phyloP scores from a whole-genome alignment of 2,329 filamentous ascomycete genomes.

The Macrophomina tecta region DNA sequence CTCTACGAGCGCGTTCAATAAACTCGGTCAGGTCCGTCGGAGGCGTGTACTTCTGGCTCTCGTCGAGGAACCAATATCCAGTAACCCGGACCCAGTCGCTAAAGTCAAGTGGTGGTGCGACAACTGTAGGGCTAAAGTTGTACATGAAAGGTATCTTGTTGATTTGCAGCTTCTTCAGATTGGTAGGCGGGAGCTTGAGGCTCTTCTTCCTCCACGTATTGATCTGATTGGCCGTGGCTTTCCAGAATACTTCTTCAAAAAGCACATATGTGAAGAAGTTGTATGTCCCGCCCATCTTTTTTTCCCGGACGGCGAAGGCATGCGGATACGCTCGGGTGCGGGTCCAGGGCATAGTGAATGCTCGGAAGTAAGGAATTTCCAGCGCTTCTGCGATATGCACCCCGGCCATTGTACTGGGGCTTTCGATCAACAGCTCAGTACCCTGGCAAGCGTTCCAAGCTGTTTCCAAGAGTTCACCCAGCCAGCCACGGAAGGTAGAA shows the following conservation, averaged over 20 bases:
- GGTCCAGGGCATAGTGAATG: conserved; percentile 99
- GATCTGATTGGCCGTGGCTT: conserved; percentile 85
- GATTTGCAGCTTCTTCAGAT: conserved; percentile 86
- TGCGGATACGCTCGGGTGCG: conserved; percentile 94
- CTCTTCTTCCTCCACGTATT: conserved; percentile 89
- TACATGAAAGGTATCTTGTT: conserved; percentile 99
- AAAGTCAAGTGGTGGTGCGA: conserved; percentile 92
- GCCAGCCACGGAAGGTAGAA: conserved; percentile 81
- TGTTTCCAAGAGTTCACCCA: conserved; percentile 83
- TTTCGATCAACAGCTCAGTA: conserved; percentile 90
- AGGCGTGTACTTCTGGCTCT: conserved; percentile 71
- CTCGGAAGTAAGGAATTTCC: conserved; percentile 91
- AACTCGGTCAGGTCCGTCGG: conserved; percentile 78
- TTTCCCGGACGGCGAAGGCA: conserved; percentile 89
- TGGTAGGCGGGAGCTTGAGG: conserved; percentile 79
- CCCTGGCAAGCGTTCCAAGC: conserved; percentile 85
- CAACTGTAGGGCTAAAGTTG: conserved; percentile 93
- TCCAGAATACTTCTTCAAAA: conserved; percentile 98
- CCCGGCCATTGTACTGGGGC: conserved; percentile 93
- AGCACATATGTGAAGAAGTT: conserved; percentile 95
- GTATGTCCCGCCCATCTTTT: conserved; percentile 93
- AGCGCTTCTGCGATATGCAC: conserved; percentile 97
- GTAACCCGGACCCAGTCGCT: conserved; percentile 98
- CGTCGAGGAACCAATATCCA: conserved; percentile 97
- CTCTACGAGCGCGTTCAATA: conserved; percentile 73